Percentiles rank a stretch among this genome's conserved stretches.
These are phyloP conservation scores for Lotus japonicus DNA, from an alignment of 306 rosid genomes.

Conservation along the genomic window DNA sequence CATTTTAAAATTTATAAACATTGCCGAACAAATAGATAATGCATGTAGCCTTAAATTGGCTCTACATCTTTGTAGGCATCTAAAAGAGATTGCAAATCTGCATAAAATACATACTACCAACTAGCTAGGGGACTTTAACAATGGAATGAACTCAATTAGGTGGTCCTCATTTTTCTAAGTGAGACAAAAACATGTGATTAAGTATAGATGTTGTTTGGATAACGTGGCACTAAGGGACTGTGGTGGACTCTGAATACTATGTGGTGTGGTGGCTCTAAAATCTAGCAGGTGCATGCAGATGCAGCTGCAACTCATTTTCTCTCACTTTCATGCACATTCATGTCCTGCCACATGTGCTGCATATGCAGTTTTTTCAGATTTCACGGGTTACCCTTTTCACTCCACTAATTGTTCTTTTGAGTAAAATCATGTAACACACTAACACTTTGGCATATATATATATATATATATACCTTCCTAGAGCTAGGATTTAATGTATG, in stretches of 20 bases:
- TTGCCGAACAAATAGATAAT: constrained; percentile 1
- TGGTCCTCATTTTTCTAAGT: constrained; percentile 14
- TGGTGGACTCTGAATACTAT: constrained; percentile 10
- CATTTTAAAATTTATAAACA: constrained; percentile 1
- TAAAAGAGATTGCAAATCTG: not conserved
- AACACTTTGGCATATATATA: not conserved
- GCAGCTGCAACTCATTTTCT: not conserved
- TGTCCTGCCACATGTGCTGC: constrained; percentile 15
- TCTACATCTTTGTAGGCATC: not conserved
- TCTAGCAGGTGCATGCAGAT: not conserved
- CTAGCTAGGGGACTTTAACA: not conserved
- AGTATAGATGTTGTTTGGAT: constrained; percentile 1
- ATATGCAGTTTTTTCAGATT: constrained; percentile 1
- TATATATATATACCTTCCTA: too few species aligned
- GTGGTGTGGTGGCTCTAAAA: constrained; percentile 23
- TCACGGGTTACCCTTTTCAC: constrained; percentile 31
- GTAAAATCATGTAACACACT: not conserved
- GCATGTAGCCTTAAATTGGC: not conserved
- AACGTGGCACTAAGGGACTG: constrained; percentile 20
- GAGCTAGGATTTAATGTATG: not conserved
- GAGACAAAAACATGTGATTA: constrained; percentile 32
- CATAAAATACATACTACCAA: not conserved
- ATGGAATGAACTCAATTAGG: not conserved
- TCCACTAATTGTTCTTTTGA: not conserved
- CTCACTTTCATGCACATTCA: constrained; percentile 26